phyloP scores from a whole-genome alignment of 2,329 filamentous ascomycete species.

The Madurella mycetomatis region DNA sequence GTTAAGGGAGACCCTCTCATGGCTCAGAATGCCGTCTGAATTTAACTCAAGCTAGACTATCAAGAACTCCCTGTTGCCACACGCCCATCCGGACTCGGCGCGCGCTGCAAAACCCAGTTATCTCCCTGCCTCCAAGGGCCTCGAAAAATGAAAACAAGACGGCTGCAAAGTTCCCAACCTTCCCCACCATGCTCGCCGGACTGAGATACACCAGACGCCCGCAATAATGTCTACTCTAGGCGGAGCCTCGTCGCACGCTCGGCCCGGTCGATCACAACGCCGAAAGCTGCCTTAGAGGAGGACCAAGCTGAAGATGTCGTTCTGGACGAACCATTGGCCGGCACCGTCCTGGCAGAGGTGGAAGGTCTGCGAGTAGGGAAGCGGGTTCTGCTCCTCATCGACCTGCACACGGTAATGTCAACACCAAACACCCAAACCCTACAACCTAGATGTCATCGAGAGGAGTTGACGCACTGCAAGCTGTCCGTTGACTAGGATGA shows the following conservation, averaged over 20 bases:
- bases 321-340: constrained; percentile 80
- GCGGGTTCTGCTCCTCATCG: constrained; percentile 77
- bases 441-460: not conserved
- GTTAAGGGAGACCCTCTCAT: not conserved
- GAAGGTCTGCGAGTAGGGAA: constrained; percentile 90
- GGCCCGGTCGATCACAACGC: not conserved
- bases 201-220: not conserved
- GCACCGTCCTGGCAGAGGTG: constrained; percentile 66
- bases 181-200: not conserved
- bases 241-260: not conserved
- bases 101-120: no score
- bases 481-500: constrained; percentile 84
- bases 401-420: constrained; percentile 49
- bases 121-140: not conserved
- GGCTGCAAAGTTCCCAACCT: not conserved
- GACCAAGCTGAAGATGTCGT: constrained; percentile 92
- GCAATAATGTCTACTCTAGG: not conserved
- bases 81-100: not conserved
- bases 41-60: constrained; percentile 11
- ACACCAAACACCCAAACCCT: not conserved
- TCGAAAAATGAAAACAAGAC: not conserved
- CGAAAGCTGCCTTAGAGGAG: constrained; percentile 48
- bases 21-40: constrained; percentile 5
- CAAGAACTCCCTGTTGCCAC: not conserved
- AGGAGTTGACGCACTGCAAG: constrained; percentile 62